phyloP scores from a whole-genome alignment of 192 early-diverging fungal genomes.

The Chytriomyces sp. region DNA sequence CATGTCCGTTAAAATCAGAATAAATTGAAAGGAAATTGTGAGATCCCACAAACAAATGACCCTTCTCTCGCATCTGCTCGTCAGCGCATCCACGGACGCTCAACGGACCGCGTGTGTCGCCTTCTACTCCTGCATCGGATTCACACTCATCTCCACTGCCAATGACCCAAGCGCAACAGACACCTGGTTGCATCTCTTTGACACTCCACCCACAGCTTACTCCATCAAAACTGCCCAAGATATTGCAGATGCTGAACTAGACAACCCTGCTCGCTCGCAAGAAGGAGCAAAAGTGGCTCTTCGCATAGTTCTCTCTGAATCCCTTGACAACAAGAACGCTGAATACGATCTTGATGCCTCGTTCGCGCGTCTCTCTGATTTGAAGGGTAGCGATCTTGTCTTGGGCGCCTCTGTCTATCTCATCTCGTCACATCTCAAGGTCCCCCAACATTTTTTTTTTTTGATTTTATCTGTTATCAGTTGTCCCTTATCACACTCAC shows the following conservation, averaged over 20 bases:
- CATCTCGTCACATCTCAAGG: neutral
- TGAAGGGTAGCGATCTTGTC: neutral
- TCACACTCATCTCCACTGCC: slow-evolving; percentile 54
- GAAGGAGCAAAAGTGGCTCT: no score
- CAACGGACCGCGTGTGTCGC: slow-evolving; percentile 46
- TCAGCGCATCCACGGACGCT: slow-evolving; percentile 31
- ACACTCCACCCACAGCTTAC: slow-evolving; percentile 28
- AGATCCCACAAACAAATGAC: neutral
- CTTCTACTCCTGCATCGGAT: slow-evolving; percentile 67
- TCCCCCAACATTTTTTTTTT: neutral
- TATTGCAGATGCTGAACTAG: no score
- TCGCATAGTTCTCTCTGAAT: no score
- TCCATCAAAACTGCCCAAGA: neutral
- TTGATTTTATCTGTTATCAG: slow-evolving; percentile 1
- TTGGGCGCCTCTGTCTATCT: slow-evolving; percentile 18
- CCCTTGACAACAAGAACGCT: no score
- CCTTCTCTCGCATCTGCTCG: slow-evolving; percentile 47
- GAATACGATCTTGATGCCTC: no score
- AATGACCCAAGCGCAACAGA: slow-evolving; percentile 36
- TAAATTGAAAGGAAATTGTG: neutral
- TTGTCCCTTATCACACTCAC: neutral
- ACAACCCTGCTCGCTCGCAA: no score
- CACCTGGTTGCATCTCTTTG: slow-evolving; percentile 67
- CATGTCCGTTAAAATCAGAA: neutral
- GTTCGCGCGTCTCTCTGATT: neutral